These are phyloP conservation scores for Aspergillus bertholletiae DNA, from an alignment of 495 filamentous ascomycete genomes.

Conservation along the genomic window DNA sequence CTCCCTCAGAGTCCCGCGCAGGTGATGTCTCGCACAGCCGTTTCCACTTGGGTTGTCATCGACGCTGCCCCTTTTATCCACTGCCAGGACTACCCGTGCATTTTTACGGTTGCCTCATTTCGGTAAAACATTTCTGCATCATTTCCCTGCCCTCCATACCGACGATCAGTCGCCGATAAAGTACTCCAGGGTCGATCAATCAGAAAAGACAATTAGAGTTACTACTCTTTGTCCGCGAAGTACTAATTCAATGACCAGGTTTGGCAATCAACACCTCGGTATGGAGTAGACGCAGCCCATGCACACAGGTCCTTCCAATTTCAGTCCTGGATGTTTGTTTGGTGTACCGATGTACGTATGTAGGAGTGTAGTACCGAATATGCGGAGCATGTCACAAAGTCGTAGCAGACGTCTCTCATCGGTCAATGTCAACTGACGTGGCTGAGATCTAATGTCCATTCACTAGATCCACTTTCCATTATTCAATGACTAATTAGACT, in stretches of 20 bases:
- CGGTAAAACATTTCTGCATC: not conserved
- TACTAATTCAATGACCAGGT: not conserved
- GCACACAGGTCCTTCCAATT: not conserved
- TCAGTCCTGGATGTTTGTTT: not conserved
- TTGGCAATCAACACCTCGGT: too few relatives aligned
- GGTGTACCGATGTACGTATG: too few relatives aligned
- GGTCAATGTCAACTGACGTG: too few relatives aligned
- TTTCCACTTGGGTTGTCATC: not conserved
- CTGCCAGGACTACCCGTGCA: not conserved
- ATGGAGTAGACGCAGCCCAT: too few relatives aligned
- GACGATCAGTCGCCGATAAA: not conserved
- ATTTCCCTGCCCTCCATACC: not conserved
- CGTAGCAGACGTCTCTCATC: too few relatives aligned
- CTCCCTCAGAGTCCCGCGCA: not conserved
- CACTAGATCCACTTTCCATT: too few relatives aligned
- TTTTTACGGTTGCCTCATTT: not conserved
- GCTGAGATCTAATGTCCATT: too few relatives aligned
- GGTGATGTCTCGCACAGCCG: constrained; percentile 9
- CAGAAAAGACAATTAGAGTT: not conserved
- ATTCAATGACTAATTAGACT: too few relatives aligned
- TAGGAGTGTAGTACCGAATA: too few relatives aligned
- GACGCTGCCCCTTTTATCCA: not conserved
- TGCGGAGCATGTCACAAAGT: too few relatives aligned
- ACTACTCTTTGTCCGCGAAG: not conserved
- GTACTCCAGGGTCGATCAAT: not conserved